phyloP scores from a whole-genome alignment of 768 basidiomycete species.

The Suillus plorans region DNA sequence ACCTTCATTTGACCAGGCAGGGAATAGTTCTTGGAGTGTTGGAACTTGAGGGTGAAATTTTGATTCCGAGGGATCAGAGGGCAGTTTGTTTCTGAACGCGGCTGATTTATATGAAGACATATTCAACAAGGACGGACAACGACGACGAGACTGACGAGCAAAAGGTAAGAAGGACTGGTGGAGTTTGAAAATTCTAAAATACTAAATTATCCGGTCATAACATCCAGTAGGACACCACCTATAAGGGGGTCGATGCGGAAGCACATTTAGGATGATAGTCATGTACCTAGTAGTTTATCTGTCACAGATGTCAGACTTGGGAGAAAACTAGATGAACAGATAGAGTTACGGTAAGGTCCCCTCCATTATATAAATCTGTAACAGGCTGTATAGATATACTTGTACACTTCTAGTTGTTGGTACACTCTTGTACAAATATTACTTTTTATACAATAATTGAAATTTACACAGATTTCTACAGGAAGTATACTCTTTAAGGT shows the following conservation, averaged over 20 bases:
- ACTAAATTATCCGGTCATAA: constrained; percentile 18
- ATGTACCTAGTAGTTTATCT: too few species aligned
- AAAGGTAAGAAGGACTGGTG: constrained; percentile 9
- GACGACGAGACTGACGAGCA: constrained; percentile 4
- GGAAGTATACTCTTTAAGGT: too few species aligned
- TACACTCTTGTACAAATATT: too few species aligned
- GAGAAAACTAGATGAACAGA: too few species aligned
- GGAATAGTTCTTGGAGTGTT: constrained; percentile 72
- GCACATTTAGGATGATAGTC: neutral
- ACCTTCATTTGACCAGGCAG: constrained; percentile 72
- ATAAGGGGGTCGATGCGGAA: neutral
- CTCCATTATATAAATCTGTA: too few species aligned
- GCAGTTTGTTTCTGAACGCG: constrained; percentile 25
- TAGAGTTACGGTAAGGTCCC: too few species aligned
- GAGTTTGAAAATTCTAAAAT: constrained; percentile 28
- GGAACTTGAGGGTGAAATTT: constrained; percentile 56
- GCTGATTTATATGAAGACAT: constrained; percentile 33
- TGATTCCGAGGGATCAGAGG: constrained; percentile 19
- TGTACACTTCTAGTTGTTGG: too few species aligned
- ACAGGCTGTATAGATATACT: too few species aligned
- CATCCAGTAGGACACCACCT: neutral
- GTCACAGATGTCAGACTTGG: too few species aligned
- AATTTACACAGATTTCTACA: too few species aligned
- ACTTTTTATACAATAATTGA: too few species aligned
- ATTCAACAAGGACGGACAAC: constrained; percentile 6